phyloP scores from a whole-genome alignment of 2,329 filamentous ascomycete species.

The Xylaria sp. region DNA sequence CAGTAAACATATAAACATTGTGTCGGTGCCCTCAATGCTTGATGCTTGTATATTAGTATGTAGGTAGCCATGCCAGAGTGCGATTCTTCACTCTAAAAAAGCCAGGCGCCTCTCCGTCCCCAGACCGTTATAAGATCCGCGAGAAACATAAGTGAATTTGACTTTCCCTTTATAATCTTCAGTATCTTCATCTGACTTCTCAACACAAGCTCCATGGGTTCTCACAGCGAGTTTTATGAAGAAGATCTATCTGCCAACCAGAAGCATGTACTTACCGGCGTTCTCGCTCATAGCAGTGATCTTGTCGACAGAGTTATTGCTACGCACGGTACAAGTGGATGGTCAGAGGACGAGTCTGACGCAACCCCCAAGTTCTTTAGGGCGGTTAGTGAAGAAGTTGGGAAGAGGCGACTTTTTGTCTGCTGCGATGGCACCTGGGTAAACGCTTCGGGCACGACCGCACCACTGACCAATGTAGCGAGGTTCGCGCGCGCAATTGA shows the following conservation, averaged over 20 bases:
- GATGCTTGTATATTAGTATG: neutral
- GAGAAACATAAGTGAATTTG: neutral
- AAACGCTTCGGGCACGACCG: constrained; percentile 28
- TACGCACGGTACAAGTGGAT: neutral
- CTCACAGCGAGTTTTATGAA: neutral
- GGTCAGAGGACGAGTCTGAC: neutral
- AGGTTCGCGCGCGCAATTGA: constrained; percentile 34
- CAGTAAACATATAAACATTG: neutral
- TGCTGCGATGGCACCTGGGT: constrained; percentile 38
- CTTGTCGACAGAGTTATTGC: constrained; percentile 8
- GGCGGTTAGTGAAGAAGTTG: constrained; percentile 12
- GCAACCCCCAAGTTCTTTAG: constrained; percentile 12
- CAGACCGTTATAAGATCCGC: neutral
- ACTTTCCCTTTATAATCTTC: neutral
- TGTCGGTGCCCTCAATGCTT: neutral
- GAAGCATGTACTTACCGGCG: neutral
- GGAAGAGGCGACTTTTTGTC: constrained; percentile 33
- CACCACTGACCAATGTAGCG: constrained; percentile 36
- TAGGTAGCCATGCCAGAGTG: neutral
- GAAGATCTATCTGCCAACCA: constrained; percentile 14
- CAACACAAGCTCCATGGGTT: neutral
- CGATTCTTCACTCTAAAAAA: neutral
- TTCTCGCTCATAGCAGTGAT: constrained; percentile 20
- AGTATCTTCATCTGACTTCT: neutral
- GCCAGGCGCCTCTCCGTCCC: neutral